Base-by-base conservation (phyloP, 345 rosid species). In the Dovyalis caffra region DNA sequence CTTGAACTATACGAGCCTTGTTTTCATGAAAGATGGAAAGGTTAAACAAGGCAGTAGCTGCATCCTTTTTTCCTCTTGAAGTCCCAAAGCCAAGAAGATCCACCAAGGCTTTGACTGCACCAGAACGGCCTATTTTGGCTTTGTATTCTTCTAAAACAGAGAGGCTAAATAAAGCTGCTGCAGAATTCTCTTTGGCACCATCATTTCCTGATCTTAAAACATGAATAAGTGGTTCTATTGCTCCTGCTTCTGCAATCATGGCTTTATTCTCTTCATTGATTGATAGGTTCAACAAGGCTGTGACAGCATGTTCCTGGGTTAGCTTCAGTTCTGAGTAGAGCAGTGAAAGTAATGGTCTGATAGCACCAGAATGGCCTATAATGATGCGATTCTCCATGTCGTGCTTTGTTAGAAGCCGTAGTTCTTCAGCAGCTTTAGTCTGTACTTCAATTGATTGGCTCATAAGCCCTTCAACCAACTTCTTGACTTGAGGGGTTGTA, bases 1-100 rank as follows among this genome's bases (percentile, higher is more conserved):
- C 96, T 85, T 89, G 95, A 77, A 95, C 89, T 45, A 93, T 91
- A 20, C 98, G 94, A 76, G 88, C 92, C 83, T 91, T 95, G 81
- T 95, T 95, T 68, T 90, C 97, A n/a, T 95, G 97, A 76, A 88
- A 86, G 78, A 93, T 93, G 5, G 98, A 93, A 60, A 95, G 88
- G 82, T 88, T 93, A 77, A 91, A 95, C 91, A 95, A 83, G 72
- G 99, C 97, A 70, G 97, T 87, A 0, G 93, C 90, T 9, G 99
- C 97, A 66, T 95, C 99, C 78, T 95, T 95, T 87, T 86, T 93
- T 56, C 99, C 99, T 78, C 98, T 82, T 28, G 86, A 78, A 25
- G 94, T 95, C 75, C 98, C 99, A 3, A 88, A 86, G 63, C 88
- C 84, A 61, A 95, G 89, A 81, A 95, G 98, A 81, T 84, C 83